Conservation (phyloP, 1,284 basidiomycete species). For the Malassezia vespertilionis region DNA sequence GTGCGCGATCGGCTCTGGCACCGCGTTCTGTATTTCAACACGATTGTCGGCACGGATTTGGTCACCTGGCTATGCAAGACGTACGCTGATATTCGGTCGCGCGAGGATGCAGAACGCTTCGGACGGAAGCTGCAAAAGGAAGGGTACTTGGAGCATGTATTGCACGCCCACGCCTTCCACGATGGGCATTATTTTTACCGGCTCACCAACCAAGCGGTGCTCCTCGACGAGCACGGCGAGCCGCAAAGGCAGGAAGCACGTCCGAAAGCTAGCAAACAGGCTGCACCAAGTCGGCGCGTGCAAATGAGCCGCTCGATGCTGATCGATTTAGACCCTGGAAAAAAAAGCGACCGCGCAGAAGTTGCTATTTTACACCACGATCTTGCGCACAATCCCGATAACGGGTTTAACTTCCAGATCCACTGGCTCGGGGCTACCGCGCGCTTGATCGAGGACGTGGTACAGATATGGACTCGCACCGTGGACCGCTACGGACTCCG, state of each 20-base stretch:
- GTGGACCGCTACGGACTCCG: constrained; percentile 84
- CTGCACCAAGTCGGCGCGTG: constrained; percentile 15
- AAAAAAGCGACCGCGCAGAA: constrained; percentile 38
- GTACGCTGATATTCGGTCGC: constrained; percentile 31
- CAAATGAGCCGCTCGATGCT: constrained; percentile 36
- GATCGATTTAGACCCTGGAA: constrained; percentile 40
- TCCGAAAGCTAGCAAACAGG: neutral
- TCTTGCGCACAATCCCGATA: constrained; percentile 42
- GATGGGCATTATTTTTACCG: constrained; percentile 46
- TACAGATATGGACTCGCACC: constrained; percentile 70
- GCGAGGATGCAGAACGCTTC: constrained; percentile 39
- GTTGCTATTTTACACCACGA: constrained; percentile 45
- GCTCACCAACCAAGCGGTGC: constrained; percentile 1
- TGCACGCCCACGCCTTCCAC: constrained; percentile 36
- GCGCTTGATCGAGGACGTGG: constrained; percentile 81
- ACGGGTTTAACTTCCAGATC: constrained; percentile 56
- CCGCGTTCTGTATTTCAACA: constrained; percentile 35
- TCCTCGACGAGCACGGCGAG: constrained; percentile 8
- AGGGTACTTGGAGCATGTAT: constrained; percentile 40
- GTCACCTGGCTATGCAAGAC: constrained; percentile 41
- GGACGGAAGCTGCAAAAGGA: constrained; percentile 31
- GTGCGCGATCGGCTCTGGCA: constrained; percentile 44
- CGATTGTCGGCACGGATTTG: constrained; percentile 42
- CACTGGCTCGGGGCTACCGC: constrained; percentile 95
- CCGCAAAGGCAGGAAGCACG: neutral